phyloP scores from a whole-genome alignment of 257 asterid genomes.

The Solanum medicagineum region DNA sequence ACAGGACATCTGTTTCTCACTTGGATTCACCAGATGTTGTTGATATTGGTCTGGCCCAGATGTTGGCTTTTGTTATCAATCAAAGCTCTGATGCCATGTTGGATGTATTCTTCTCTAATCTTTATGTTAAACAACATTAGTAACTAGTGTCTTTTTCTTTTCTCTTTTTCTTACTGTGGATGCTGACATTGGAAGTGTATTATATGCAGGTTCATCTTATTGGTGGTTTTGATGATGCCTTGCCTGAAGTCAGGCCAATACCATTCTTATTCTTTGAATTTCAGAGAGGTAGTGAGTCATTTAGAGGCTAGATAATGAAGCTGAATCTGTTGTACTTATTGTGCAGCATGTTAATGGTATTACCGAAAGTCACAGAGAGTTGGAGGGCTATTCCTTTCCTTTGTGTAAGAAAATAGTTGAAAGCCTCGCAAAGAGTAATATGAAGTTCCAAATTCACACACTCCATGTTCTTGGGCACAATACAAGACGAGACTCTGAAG shows the following conservation, averaged over 20 bases:
- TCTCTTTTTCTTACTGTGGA: neutral
- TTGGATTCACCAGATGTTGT: constrained; percentile 71
- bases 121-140: neutral
- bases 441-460: constrained; percentile 59
- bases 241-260: constrained; percentile 43
- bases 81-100: constrained; percentile 33
- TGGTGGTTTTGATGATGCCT: constrained; percentile 73
- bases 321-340: constrained; percentile 14
- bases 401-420: constrained; percentile 72
- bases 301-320: constrained; percentile 1
- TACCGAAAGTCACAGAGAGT: constrained; percentile 2
- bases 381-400: constrained; percentile 60
- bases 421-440: constrained; percentile 37
- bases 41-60: constrained; percentile 61
- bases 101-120: constrained; percentile 38
- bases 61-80: constrained; percentile 59
- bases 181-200: constrained; percentile 7
- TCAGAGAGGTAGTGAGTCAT: neutral
- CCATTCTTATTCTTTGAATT: constrained; percentile 13
- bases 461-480: constrained; percentile 76
- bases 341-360: constrained; percentile 36
- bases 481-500: constrained; percentile 64
- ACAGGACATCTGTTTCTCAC: constrained; percentile 85
- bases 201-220: constrained; percentile 76
- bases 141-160: neutral